Evolutionary conservation across 805 yeast species (phyloP).

Genomic region (Wickerhamomyces silvicola): DNA sequence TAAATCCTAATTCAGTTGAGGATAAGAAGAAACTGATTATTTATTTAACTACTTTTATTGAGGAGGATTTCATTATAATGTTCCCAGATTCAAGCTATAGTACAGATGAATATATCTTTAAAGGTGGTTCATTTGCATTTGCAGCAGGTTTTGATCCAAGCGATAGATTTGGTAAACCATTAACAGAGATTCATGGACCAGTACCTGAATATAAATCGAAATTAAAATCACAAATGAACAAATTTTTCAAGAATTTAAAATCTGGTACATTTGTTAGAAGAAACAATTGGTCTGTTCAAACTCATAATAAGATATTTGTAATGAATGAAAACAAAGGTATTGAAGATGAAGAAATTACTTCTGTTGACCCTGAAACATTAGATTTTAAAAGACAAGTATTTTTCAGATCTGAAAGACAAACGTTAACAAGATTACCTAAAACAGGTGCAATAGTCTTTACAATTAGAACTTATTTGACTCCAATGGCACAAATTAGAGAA

Average conservation of each 20-base stretch:
- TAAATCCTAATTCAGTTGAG: conserved; percentile 19
- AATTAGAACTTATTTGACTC: conserved; percentile 52
- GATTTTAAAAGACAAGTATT: conserved; percentile 39
- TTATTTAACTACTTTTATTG: conserved; percentile 15
- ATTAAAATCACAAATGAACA: conserved; percentile 57
- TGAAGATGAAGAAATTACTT: conserved; percentile 23
- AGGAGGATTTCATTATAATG: conserved; percentile 43
- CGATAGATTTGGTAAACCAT: conserved; percentile 41
- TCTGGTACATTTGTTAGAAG: conserved; percentile 53
- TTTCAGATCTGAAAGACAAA: conserved; percentile 56
- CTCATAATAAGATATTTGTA: conserved; percentile 44
- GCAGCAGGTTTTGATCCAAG: conserved; percentile 73
- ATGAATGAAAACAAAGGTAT: conserved; percentile 36
- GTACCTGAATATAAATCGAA: conserved; percentile 61
- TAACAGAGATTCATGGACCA: conserved; percentile 60
- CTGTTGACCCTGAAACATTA: conserved; percentile 27
- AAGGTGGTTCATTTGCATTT: conserved; percentile 53
- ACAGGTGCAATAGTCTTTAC: conserved; percentile 42
- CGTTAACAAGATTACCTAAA: conserved; percentile 44
- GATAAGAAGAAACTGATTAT: conserved; percentile 13
- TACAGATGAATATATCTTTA: conserved; percentile 51
- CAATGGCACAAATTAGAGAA: conserved; percentile 38
- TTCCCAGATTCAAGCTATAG: conserved; percentile 30
- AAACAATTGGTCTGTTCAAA: conserved; percentile 66
- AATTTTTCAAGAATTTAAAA: conserved; percentile 51